These are phyloP conservation scores for Dendrothele bispora DNA, from an alignment of 768 basidiomycete genomes.

Conservation along the genomic window DNA sequence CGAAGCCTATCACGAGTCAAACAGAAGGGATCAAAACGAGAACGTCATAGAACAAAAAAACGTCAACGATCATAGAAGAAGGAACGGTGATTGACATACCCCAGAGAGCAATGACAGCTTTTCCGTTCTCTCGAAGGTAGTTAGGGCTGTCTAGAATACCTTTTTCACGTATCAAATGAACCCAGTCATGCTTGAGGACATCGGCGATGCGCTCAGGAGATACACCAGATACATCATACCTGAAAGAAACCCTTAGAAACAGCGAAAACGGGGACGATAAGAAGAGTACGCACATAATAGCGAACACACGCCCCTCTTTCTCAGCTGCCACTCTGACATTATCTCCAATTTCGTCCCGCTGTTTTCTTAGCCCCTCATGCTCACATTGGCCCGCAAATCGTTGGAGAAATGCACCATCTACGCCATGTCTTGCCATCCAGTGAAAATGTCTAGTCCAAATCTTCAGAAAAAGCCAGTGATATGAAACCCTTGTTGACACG, in stretches of 20 bases:
- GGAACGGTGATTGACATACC: conserved; percentile 35
- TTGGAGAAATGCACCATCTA: conserved; percentile 83
- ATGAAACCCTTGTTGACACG: conserved; percentile 10
- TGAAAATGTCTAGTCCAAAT: conserved; percentile 58
- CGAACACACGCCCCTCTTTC: conserved; percentile 76
- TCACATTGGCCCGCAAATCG: conserved; percentile 74
- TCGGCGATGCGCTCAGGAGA: conserved; percentile 64
- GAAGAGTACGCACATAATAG: conserved; percentile 66
- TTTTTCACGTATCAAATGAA: conserved; percentile 62
- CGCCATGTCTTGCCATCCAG: conserved; percentile 82
- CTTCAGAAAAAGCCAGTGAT: conserved; percentile 2
- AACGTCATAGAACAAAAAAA: neutral
- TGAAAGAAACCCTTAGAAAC: conserved; percentile 25
- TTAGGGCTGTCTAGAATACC: conserved; percentile 67
- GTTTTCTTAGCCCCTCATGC: conserved; percentile 52
- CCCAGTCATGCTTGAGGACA: conserved; percentile 72
- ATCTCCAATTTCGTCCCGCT: conserved; percentile 75
- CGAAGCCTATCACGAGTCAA: conserved; percentile 52
- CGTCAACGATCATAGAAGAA: conserved; percentile 9
- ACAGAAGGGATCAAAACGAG: neutral
- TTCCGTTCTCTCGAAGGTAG: conserved; percentile 70
- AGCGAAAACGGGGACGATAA: neutral
- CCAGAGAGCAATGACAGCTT: conserved; percentile 75
- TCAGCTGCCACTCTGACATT: conserved; percentile 77
- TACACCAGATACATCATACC: conserved; percentile 87